Evolutionary conservation across 75 land plant genomes (phyloP).

Genomic region (Sequoiadendron giganteum): DNA sequence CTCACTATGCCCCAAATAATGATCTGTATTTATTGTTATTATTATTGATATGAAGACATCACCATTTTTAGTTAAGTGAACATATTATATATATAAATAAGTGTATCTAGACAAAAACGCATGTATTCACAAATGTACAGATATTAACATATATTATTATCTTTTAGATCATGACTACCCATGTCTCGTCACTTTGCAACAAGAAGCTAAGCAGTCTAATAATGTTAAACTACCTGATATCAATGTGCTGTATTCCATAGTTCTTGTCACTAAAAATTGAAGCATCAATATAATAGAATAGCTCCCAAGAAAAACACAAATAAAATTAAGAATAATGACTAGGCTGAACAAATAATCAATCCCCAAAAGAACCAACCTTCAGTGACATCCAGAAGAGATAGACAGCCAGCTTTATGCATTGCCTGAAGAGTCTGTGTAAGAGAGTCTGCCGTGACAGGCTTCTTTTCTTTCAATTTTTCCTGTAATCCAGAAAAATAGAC

Average conservation of each 20-base stretch:
- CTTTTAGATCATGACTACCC: not conserved
- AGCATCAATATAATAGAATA: not conserved
- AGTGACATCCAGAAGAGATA: slow-evolving; percentile 68
- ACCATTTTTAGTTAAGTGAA: too few relatives aligned
- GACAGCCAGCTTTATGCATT: slow-evolving; percentile 79
- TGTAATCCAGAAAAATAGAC: slow-evolving; percentile 8
- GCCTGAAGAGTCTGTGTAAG: slow-evolving; percentile 85
- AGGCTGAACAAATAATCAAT: not conserved
- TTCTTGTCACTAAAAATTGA: not conserved
- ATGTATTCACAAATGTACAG: not conserved
- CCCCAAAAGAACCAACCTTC: slow-evolving; percentile 63
- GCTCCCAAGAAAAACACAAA: not conserved
- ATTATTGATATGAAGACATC: not conserved
- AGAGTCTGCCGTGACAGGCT: slow-evolving; percentile 73
- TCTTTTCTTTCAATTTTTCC: slow-evolving; percentile 99
- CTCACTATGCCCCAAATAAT: not conserved
- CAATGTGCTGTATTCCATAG: not conserved
- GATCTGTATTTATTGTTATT: not conserved
- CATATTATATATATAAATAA: too few relatives aligned
- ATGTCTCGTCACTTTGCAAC: not conserved
- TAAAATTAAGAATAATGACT: not conserved
- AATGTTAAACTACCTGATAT: not conserved
- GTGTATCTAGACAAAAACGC: too few relatives aligned
- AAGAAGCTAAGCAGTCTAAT: not conserved
- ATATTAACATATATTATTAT: not conserved